These are phyloP conservation scores for Kodamaea sp. DNA, from an alignment of 1,139 yeast genomes.

Conservation along the genomic window DNA sequence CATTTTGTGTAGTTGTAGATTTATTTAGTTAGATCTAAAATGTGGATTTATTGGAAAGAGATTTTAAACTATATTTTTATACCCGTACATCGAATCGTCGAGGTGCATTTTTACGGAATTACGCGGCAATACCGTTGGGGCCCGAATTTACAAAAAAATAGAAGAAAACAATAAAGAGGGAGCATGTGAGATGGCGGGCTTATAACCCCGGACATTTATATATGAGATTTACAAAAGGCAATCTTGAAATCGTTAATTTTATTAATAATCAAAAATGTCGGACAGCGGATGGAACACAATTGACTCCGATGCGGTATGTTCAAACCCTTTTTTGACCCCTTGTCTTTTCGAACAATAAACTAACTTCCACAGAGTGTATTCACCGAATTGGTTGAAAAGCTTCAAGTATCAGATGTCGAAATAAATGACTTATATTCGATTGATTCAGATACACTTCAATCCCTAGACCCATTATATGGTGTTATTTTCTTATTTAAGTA, in stretches of 20 bases:
- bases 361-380: conserved; percentile 51
- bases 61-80: too few relatives aligned
- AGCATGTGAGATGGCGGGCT: too few relatives aligned
- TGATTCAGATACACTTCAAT: conserved; percentile 44
- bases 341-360: conserved; percentile 2
- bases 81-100: too few relatives aligned
- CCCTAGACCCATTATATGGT: conserved; percentile 51
- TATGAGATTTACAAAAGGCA: neutral
- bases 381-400: conserved; percentile 57
- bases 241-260: neutral
- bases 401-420: conserved; percentile 56
- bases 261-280: conserved; percentile 8
- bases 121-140: too few relatives aligned
- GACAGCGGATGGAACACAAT: conserved; percentile 60
- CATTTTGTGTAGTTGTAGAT: conserved; percentile 26
- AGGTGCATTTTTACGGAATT: too few relatives aligned
- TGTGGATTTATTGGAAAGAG: too few relatives aligned
- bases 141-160: too few relatives aligned
- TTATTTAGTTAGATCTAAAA: too few relatives aligned
- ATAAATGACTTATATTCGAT: conserved; percentile 58
- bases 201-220: too few relatives aligned
- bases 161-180: too few relatives aligned
- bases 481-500: conserved; percentile 65
- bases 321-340: neutral
- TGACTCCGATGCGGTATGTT: conserved; percentile 62